These are phyloP conservation scores for Wickerhamomyces rabaulensis DNA, from an alignment of 805 yeast species.

Conservation along the genomic window DNA sequence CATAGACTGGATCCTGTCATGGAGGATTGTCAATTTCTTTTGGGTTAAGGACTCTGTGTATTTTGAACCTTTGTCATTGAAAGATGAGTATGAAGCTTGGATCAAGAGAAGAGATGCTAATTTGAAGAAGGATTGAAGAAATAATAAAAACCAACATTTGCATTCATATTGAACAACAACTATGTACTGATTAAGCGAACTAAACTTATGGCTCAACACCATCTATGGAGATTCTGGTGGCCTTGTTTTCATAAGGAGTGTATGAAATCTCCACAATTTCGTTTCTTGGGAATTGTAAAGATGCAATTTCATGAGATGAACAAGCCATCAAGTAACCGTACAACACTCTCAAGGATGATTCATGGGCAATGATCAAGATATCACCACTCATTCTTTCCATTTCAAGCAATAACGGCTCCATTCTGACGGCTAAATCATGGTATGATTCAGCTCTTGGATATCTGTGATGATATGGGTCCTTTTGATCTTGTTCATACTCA, in stretches of 20 bases:
- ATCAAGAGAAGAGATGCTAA: constrained; percentile 16
- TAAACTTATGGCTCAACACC: constrained; percentile 6
- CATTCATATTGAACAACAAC: neutral
- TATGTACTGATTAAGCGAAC: neutral
- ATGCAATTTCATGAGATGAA: constrained; percentile 81
- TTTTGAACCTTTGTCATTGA: constrained; percentile 39
- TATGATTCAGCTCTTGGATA: constrained; percentile 91
- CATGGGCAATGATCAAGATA: constrained; percentile 88
- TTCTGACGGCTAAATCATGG: constrained; percentile 90
- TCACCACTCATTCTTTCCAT: constrained; percentile 91
- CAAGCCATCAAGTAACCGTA: constrained; percentile 95
- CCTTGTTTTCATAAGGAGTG: constrained; percentile 76
- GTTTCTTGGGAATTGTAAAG: constrained; percentile 67
- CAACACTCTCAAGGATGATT: constrained; percentile 79
- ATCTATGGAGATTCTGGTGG: constrained; percentile 43
- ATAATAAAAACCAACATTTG: neutral
- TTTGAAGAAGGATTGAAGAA: neutral
- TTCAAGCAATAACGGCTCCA: constrained; percentile 90
- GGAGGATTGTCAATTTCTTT: constrained; percentile 48
- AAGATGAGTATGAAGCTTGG: constrained; percentile 40
- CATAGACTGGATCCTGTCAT: constrained; percentile 55
- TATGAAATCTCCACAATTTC: constrained; percentile 85
- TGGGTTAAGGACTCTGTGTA: constrained; percentile 58
- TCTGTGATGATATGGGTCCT: constrained; percentile 90
- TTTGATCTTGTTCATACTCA: constrained; percentile 58